Evolutionary conservation across 2,329 filamentous ascomycete genomes (phyloP).

Genomic region (Aschersonia sp.): DNA sequence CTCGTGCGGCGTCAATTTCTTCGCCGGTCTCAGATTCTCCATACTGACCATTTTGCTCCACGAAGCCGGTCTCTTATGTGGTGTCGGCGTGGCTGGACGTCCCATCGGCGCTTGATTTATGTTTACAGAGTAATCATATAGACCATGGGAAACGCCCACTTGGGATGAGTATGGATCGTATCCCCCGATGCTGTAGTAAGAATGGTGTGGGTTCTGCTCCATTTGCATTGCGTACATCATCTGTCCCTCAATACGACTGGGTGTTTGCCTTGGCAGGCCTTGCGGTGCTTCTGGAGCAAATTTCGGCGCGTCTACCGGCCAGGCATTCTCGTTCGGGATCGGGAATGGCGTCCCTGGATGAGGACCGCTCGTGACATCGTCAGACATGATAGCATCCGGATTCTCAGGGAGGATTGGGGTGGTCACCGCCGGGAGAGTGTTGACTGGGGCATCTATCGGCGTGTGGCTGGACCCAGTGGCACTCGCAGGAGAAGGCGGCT

Average conservation of each 20-base stretch:
- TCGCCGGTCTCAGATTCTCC: slow-evolving; percentile 21
- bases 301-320: slow-evolving; percentile 23
- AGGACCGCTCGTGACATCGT: slow-evolving; percentile 18
- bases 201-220: slow-evolving; percentile 16
- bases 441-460: neutral
- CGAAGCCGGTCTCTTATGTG: slow-evolving; percentile 22
- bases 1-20: slow-evolving; percentile 18
- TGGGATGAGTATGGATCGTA: slow-evolving; percentile 7
- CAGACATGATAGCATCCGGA: slow-evolving; percentile 17
- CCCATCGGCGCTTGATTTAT: slow-evolving; percentile 10
- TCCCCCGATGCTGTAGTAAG: slow-evolving; percentile 8
- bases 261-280: slow-evolving; percentile 15
- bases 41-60: slow-evolving; percentile 23
- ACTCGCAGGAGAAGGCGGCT: slow-evolving; percentile 18
- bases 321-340: slow-evolving; percentile 22
- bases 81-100: slow-evolving; percentile 22
- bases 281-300: slow-evolving; percentile 19
- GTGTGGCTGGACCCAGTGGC: slow-evolving; percentile 5
- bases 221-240: slow-evolving; percentile 16
- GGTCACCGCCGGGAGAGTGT: neutral
- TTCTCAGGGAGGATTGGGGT: neutral
- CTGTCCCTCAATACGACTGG: slow-evolving; percentile 15
- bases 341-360: slow-evolving; percentile 26
- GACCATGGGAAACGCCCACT: slow-evolving; percentile 4
- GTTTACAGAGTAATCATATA: slow-evolving; percentile 13